Evolutionary conservation across 208 protist species (phyloP), one percentile per base, ranked within the genome.

Genomic region (Endotrypanum monterogeii): DNA sequence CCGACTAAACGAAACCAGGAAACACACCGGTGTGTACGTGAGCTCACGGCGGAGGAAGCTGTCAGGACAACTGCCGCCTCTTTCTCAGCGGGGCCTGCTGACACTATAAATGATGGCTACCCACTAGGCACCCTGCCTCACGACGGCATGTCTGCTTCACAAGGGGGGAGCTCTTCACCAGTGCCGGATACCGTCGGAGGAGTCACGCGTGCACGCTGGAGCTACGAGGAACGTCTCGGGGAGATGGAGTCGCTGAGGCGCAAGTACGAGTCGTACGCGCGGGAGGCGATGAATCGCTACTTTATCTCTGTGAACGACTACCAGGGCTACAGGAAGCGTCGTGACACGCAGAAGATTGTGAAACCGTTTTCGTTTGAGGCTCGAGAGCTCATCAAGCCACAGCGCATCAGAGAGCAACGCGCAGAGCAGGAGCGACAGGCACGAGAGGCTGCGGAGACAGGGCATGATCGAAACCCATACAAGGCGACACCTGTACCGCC

Each of bases 401-500:
- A 67, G 70, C 72, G 87, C 37, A 93, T 89, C 25, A 75, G 77
- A 51, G 83, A 85, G 39, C 75, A 69, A 32, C 84, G 89, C 23
- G 71, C 73, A 20, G 81, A 88, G 73, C 68, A 67, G 46, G 87
- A 91, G 20, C 74, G 68, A 20, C 79, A 39, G 3, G 41, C 83
- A 28, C 79, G 76, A 18, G 85, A 92, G 65, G 52, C 69, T n/a
- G 89, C 77, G 41, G 50, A 66, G 52, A 72, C 66, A 61, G 72
- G 68, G 57, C 28, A 51, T 32, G 75, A 68, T n/a, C 80, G 83
- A 30, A 62, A 74, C 1, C 80, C 74, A 1, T 89, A 92, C 52
- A 83, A 71, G 32, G 83, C 89, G 14, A 88, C 71, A 56, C 89
- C 89, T 8, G 93, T 97, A 56, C 93, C 93, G 12, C 82, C 93